Percentiles rank a stretch among this genome's conserved stretches.
phyloP scores from a whole-genome alignment of 768 basidiomycete species.

The Leccinum uliginosum region DNA sequence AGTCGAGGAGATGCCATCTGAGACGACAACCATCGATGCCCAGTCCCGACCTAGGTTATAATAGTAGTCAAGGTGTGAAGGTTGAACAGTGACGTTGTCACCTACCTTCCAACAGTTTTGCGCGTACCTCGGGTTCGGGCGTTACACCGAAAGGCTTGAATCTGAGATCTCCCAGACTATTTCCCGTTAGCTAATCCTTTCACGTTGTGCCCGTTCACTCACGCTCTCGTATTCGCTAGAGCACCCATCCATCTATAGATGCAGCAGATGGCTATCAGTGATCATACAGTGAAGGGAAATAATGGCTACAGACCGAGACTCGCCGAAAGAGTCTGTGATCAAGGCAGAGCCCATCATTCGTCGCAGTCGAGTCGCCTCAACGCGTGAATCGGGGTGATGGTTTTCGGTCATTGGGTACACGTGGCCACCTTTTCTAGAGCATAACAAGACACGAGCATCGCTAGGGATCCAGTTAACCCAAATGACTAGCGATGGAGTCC shows the following conservation, averaged over 20 bases:
- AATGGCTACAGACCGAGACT: constrained; percentile 58
- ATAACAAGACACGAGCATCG: constrained; percentile 86
- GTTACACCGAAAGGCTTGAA: constrained; percentile 91
- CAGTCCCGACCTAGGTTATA: constrained; percentile 64
- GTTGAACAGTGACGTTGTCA: background rate
- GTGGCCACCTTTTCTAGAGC: constrained; percentile 64
- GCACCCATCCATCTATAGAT: constrained; percentile 88
- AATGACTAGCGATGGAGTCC: constrained; percentile 13
- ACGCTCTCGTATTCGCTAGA: constrained; percentile 89
- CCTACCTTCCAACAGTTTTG: constrained; percentile 71
- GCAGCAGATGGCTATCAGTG: background rate
- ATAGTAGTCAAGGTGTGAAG: background rate
- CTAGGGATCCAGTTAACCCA: constrained; percentile 36
- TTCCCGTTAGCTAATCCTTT: constrained; percentile 3
- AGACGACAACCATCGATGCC: constrained; percentile 85
- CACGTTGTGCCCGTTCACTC: constrained; percentile 18
- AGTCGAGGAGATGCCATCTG: constrained; percentile 89
- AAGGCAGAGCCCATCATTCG: constrained; percentile 87
- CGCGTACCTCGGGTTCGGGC: constrained; percentile 84
- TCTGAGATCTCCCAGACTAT: constrained; percentile 81
- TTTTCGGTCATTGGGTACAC: constrained; percentile 89
- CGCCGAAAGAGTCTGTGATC: constrained; percentile 92
- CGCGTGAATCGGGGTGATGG: constrained; percentile 90
- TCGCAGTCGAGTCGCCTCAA: constrained; percentile 80
- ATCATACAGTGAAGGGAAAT: background rate